phyloP scores from a whole-genome alignment of 225 moss, liverwort and hornwort genomes.

The Straminergon stramineum region DNA sequence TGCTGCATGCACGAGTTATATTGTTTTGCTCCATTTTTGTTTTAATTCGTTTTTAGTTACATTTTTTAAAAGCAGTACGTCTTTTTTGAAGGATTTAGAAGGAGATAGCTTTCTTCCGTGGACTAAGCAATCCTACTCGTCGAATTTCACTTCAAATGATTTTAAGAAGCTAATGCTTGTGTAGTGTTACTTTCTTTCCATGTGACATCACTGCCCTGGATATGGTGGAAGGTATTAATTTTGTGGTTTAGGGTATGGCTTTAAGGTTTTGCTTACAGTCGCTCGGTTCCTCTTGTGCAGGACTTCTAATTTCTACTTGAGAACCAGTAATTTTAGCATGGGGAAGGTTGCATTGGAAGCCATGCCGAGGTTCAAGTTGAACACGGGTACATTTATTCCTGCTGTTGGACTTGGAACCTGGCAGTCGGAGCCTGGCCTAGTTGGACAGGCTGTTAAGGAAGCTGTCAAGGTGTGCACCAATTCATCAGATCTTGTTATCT shows the following conservation, averaged over 20 bases:
- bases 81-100: too few species aligned
- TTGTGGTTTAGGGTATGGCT: background rate
- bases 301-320: background rate
- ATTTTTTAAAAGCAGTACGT: too few species aligned
- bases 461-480: constrained; percentile 36
- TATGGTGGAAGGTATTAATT: background rate
- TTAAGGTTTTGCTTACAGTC: background rate
- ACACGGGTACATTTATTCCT: constrained; percentile 39
- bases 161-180: too few species aligned
- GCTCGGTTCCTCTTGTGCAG: background rate
- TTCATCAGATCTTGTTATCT: background rate
- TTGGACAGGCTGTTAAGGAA: constrained; percentile 48
- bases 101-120: background rate
- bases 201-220: background rate
- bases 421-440: constrained; percentile 50
- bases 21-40: background rate
- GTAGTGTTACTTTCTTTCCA: background rate
- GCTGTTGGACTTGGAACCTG: constrained; percentile 64
- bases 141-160: too few species aligned
- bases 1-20: background rate
- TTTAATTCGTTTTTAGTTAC: too few species aligned
- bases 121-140: background rate
- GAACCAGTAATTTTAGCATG: background rate
- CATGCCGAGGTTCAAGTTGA: constrained; percentile 30
- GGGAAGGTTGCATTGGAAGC: constrained; percentile 10